phyloP scores from a whole-genome alignment of 371 early-diverging fungal genomes.

The Coemansia sp. region DNA sequence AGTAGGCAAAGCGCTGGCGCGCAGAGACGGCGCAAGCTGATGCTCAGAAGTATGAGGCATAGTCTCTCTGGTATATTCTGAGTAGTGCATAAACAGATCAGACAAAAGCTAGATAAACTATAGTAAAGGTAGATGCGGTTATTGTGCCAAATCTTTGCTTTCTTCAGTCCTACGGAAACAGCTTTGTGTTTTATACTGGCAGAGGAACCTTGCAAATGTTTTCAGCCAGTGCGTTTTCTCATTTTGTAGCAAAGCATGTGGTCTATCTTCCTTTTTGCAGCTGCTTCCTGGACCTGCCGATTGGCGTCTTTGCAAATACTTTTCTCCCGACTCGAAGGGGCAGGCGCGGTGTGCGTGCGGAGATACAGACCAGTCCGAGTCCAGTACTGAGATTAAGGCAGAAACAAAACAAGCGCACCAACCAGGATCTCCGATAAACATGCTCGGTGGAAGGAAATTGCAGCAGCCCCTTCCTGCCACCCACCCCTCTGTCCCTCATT shows the following conservation, averaged over 20 bases:
- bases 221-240: neutral
- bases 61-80: neutral
- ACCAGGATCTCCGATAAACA: neutral
- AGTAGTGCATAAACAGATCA: neutral
- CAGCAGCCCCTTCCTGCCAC: neutral
- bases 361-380: neutral
- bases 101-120: no score
- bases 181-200: neutral
- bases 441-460: neutral
- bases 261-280: neutral
- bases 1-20: neutral
- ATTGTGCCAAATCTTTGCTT: neutral
- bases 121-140: neutral
- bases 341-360: constrained; percentile 2
- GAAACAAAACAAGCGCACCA: constrained; percentile 4
- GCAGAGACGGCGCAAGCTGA: neutral
- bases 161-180: neutral
- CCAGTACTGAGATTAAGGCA: neutral
- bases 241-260: neutral
- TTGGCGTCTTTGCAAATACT: neutral
- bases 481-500: neutral
- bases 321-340: neutral
- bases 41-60: neutral
- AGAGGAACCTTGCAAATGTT: neutral
- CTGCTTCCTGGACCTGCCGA: neutral